Base-by-base conservation (phyloP, 2,329 filamentous ascomycete genomes). In the Botryotinia globosa region DNA sequence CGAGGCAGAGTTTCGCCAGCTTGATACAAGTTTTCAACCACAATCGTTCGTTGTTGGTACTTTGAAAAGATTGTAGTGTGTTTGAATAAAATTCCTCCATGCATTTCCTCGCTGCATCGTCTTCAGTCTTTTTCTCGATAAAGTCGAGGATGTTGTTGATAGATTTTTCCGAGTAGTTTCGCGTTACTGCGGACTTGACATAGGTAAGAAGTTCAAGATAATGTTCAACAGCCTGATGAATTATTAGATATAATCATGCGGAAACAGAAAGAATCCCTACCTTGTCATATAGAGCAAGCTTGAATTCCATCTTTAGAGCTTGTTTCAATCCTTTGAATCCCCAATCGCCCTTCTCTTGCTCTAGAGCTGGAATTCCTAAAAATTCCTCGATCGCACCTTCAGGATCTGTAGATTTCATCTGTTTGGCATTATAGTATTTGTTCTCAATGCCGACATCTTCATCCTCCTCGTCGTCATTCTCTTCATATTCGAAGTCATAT, bases 1-100 rank as follows among this genome's bases (percentile, higher is more conserved):
- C 95, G 42, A 99, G 87, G 83, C 95, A 93, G 25, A 99, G 87
- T 80, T 94, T 94, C 56, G 94, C 93, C 34, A 98, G 88, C 85
- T 99, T 99, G 82, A 98, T 97, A 81, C 97, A 98, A 7, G 96
- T 99, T 86, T 98, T 98, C 73, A 99, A 87, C 94, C 95, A 98
- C 71, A 99, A 85, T 75, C 96, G 89, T 84, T 99, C 96, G 81
- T 98, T 98, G 83, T 98, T 98, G 54, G 94, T 98, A 82, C 90
- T 96, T 82, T 98, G 94, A 84, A 99, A 98, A 73, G 95, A 97
- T 77, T 94, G 88, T 25, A 99, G 89, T 1, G 96, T 99, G 77
- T 96, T 85, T 1, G 93, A 95, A 83, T 98, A 99, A 85, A 99
- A 97, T 76, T 93, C 88, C 81, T 98, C 95, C 90, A 98, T 97